Evolutionary conservation across 2,329 filamentous ascomycete genomes (phyloP), one percentile per base, ranked within the genome.

Genomic region (Fusarium sp.): DNA sequence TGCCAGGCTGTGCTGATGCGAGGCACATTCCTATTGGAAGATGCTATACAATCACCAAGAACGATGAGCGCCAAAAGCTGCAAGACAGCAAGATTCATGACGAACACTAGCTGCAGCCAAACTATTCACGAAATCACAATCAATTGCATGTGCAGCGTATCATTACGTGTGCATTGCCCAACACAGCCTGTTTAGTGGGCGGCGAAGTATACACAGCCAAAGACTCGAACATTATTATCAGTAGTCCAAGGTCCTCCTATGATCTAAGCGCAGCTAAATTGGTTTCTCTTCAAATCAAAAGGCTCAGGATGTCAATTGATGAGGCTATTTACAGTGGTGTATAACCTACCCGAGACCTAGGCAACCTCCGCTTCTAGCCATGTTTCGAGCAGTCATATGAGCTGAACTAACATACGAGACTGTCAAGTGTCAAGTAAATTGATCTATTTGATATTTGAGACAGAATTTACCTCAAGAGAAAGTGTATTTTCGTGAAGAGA

Each of bases 1-100:
- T 2, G 31, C 21, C 18, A 55, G 55, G 62, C 62, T 66, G 45
- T 50, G 55, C 29, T 35, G 23, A 20, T 36, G 8, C 4, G 29
- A 35, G 33, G 15, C 15, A 35, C 39, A 31, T 58, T 31, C 17
- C 3, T 6, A 6, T 21, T 17, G 35, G 13, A n/a, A 14, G 36
- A 3, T 29, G 6, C n/a, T 23, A 35, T 23, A 11, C 17, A 56
- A 27, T 31, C 11, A 17, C 17, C 6, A 6, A 4, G 7, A n/a
- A n/a, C n/a, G n/a, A 6, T 18, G 20, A 15, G 40, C 7, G n/a
- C 27, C 37, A 20, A 5, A 11, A 23, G 29, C 18, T 23, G 29
- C 5, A n/a, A 11, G 15, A 42, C 17, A 9, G 15, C 11, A 40
- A 2, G 20, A 13, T 15, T 4, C n/a, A 11, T 14, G n/a, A 10